These are phyloP conservation scores for Penicillium sp. DNA, from an alignment of 2,329 filamentous ascomycete species.

Conservation along the genomic window DNA sequence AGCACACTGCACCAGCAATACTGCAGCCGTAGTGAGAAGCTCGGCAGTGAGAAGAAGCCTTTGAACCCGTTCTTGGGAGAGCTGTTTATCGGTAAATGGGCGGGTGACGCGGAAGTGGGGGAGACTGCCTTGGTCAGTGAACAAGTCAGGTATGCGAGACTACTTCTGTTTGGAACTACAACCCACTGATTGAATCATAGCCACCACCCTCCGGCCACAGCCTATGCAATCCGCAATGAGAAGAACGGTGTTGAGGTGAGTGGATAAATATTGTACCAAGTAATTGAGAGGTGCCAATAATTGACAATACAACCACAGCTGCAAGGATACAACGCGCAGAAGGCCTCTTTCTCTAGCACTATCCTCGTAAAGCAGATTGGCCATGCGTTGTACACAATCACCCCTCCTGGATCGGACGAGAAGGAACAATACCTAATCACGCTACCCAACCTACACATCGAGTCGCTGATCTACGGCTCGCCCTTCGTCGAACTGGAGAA, in stretches of 20 bases:
- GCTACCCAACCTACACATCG: conserved; percentile 86
- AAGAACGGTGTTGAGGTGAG: conserved; percentile 69
- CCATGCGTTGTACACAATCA: conserved; percentile 76
- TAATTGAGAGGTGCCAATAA: background rate
- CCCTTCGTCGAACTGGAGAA: conserved; percentile 92
- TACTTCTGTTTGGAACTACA: background rate
- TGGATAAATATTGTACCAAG: conserved; percentile 4
- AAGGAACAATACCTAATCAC: conserved; percentile 83
- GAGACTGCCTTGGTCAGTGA: conserved; percentile 86
- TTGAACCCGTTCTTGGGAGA: conserved; percentile 95
- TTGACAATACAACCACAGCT: conserved; percentile 37
- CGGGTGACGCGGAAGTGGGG: conserved; percentile 66
- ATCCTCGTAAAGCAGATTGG: conserved; percentile 95
- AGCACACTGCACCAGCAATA: conserved; percentile 89
- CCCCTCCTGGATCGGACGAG: conserved; percentile 53
- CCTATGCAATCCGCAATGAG: conserved; percentile 87
- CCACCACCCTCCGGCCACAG: conserved; percentile 92
- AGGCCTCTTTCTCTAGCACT: conserved; percentile 88
- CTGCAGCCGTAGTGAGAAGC: conserved; percentile 70
- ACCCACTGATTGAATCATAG: conserved; percentile 37
- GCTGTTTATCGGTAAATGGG: conserved; percentile 89
- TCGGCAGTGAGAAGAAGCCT: conserved; percentile 95
- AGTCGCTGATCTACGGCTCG: conserved; percentile 71
- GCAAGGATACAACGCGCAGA: conserved; percentile 91
- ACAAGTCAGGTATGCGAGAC: conserved; percentile 68